A percentile compares a stretch with the other conserved stretches of the same genome.
These are phyloP conservation scores for Macrolepiota albuminosa DNA, from an alignment of 768 basidiomycete genomes.

Conservation along the genomic window DNA sequence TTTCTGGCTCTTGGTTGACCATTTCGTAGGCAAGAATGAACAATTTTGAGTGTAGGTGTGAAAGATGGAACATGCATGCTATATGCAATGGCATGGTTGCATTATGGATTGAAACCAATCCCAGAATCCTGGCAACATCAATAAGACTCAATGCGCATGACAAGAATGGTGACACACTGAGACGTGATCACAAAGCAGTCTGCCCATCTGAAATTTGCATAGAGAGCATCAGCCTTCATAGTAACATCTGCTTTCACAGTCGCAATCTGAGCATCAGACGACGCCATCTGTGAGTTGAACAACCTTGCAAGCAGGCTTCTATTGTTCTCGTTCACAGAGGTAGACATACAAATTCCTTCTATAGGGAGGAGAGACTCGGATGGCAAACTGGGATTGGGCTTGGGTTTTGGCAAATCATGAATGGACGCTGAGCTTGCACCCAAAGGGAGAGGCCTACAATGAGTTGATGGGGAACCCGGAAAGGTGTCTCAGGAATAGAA, in stretches of 20 bases:
- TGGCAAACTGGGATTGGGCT: conserved; percentile 12
- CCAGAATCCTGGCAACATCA: conserved; percentile 65
- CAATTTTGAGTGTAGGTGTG: conserved; percentile 85
- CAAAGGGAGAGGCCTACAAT: conserved; percentile 19
- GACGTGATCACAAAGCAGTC: conserved; percentile 90
- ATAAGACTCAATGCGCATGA: background rate
- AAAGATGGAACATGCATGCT: conserved; percentile 96
- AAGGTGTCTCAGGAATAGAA: conserved; percentile 34
- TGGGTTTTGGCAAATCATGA: conserved; percentile 20
- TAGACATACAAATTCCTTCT: conserved; percentile 9
- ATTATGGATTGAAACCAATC: conserved; percentile 79
- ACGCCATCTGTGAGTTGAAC: conserved; percentile 27
- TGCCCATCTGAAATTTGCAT: conserved; percentile 85
- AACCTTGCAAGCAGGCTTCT: conserved; percentile 48
- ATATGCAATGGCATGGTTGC: conserved; percentile 92
- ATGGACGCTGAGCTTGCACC: conserved; percentile 17
- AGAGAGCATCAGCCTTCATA: conserved; percentile 78
- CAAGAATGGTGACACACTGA: conserved; percentile 37
- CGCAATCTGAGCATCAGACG: conserved; percentile 12
- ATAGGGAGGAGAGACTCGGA: conserved; percentile 17
- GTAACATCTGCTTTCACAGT: conserved; percentile 37
- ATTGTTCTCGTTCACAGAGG: conserved; percentile 13
- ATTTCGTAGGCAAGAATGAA: conserved; percentile 97
- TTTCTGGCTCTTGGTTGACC: conserved; percentile 90
- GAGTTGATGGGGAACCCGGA: conserved; percentile 18